Base-by-base conservation (phyloP, 768 basidiomycete species). In the Leccinum sublutescens region DNA sequence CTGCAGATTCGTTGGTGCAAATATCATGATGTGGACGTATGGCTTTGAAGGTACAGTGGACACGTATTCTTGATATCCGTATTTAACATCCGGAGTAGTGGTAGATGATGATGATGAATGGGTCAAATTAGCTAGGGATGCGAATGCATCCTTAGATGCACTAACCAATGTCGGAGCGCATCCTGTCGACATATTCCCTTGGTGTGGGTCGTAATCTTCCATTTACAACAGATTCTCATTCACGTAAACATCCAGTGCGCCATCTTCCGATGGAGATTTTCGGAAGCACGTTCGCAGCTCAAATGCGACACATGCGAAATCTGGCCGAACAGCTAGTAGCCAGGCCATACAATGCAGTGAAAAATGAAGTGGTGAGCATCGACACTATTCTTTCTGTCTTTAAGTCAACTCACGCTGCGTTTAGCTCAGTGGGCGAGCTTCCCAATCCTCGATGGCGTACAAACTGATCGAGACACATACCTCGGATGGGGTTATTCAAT, bases 181-280 rank as follows among this genome's bases (percentile, higher is more conserved):
- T 52, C 56, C 56, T 34, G 56, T 57, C 21, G 56, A 57, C 31
- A 52, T 57, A 45, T 57, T 57, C 31, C 56, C 56, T 52, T 57
- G 57, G 51, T 31, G 57, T 57, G n/a, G 12, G 51, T 31, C 15
- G 8, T 43, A 12, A 5, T 11, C 3, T 45, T 21, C 15, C 10
- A 27, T n/a, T 17, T 8, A 23, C 12, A 31, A 9, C 5, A n/a
- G 9, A 17, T 52, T 10, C 4, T 52, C 4, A 21, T 31, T 57
- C 17, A 57, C 15, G n/a, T 31, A 8, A 45, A 12, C 17, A 3
- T 47, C 38, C 23, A 57, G 57, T 57, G 51, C 50, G 3, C 33
- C 57, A 57, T 33, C 21, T 57, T n/a, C 57, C 57, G 9, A 57
- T 57, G 57, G 51, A 33, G 23, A 15, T 47, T 10, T 57, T 57